These are phyloP conservation scores for Suaeda aralocaspica DNA, from an alignment of 148 eudicot species.

Conservation along the genomic window DNA sequence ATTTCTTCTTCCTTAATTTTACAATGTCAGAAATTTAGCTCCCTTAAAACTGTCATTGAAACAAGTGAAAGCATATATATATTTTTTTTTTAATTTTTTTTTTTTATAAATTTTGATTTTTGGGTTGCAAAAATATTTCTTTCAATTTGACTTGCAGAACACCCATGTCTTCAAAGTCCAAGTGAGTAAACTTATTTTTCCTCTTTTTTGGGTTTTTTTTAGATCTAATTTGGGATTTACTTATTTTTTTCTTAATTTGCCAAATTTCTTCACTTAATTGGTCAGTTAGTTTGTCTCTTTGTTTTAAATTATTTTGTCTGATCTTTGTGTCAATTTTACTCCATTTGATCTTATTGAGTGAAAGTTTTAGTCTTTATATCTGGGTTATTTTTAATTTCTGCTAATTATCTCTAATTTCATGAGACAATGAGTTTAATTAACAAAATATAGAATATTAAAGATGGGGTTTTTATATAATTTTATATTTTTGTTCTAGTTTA, in stretches of 20 bases:
- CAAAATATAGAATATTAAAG: slow-evolving; percentile 1
- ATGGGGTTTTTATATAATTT: slow-evolving; percentile 19
- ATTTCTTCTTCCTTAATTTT: neutral
- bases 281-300: neutral
- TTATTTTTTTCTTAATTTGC: too few relatives aligned
- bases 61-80: too few relatives aligned
- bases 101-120: neutral
- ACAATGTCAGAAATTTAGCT: slow-evolving; percentile 24
- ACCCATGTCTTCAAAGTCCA: slow-evolving; percentile 75
- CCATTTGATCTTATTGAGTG: neutral
- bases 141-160: slow-evolving; percentile 21
- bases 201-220: slow-evolving; percentile 4
- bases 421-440: too few relatives aligned
- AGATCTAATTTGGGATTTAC: slow-evolving; percentile 43
- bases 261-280: too few relatives aligned
- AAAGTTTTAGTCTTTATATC: neutral
- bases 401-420: neutral
- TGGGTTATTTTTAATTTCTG: slow-evolving; percentile 14
- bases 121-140: neutral
- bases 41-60: neutral
- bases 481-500: neutral
- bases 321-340: neutral
- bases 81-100: neutral
- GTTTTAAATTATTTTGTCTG: neutral
- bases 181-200: slow-evolving; percentile 42